Base-by-base conservation (phyloP, 106 monocot genomes). In the Xerophyta viscosa region DNA sequence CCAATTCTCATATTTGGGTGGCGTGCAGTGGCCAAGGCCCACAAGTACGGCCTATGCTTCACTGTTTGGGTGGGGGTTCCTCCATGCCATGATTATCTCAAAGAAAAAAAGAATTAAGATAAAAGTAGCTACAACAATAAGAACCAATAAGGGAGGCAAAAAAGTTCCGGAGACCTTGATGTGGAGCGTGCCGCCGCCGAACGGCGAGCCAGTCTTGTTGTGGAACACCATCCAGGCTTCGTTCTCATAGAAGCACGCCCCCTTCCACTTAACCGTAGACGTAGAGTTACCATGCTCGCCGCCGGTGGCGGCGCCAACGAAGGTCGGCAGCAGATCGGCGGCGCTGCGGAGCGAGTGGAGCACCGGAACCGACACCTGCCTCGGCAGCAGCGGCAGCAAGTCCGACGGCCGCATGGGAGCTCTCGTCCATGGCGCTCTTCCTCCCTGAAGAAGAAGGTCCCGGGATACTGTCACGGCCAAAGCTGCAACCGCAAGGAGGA, bases 231-330 rank as follows among this genome's bases (percentile, higher is more conserved):
- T 60, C 80, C 80, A 81, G 1, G 86, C 80, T 7, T 33, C 27
- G 58, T 65, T 86, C 52, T 81, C 25, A 42, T 77, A 74, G 41
- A 86, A 86, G 67, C 80, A 86, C 11, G 86, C 77, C 36, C 86
- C 86, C 41, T 81, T 81, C 86, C 80, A 86, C 31, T 64, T 25
- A 31, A 86, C n/a, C n/a, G n/a, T 46, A 28, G 11, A 5, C 7
- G 33, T 33, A 11, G 33, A 33, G 11, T 33, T 33, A 33, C 10
- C 5, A 12, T 41, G 27, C 19, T 59, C 29, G 24, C 53, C 24
- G 29, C 56, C 42, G 19, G 63, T 37, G 41, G 57, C 64, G 20
- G 73, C 61, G 19, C 79, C 79, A 49, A 77, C 61, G 63, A 71
- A 77, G 56, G 65, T 19, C 4, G 76, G 65, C 25, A 77, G 63